Evolutionary conservation across 371 early-diverging fungal genomes (phyloP), one percentile per base, ranked within the genome.

Genomic region (Lichtheimia ornata): DNA sequence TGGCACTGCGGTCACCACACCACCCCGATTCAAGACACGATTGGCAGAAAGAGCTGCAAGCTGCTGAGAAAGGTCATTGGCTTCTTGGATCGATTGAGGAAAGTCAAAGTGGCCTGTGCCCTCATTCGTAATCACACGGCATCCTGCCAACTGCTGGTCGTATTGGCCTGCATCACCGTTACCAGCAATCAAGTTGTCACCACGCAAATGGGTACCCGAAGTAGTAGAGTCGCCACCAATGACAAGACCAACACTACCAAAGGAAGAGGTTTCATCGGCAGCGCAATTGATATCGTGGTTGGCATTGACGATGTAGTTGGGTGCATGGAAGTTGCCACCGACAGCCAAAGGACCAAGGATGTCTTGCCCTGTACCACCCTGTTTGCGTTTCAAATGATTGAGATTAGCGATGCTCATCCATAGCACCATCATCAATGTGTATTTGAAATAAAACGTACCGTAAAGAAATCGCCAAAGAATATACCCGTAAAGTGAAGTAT

Each of bases 331-430:
- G 17, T 24, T 51, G 27, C 69, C 69, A 27, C 51, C 27, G 0
- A 69, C 65, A 24, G 66, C 69, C 11, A 65, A 51, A 4, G 62
- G 56, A 22, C 69, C 69, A n/a, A 62, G 30, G 14, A 62, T 69
- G 59, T 69, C 63, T 35, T 35, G 35, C 5, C 35, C 35, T 15
- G 54, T 35, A 11, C 53, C 40, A 22, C 51, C 51, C 24, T 24
- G 6, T 24, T 24, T 24, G 5, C 1, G 11, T 18, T 14, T 9
- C 35, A 47, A 47, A 14, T 5, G 18, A 18, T 47, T n/a, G 5
- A 11, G 15, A n/a, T 18, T n/a, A 5, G 47, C 20, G 5, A 47
- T 11, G 1, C 14, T 3, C 20, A 18, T 9, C 7, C n/a, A 47
- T 14, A 24, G 51, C 1, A 4, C 24, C 17, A 25, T 25, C 11